Conservation (phyloP, 495 filamentous ascomycete species). For the Neurospora sublineolata region DNA sequence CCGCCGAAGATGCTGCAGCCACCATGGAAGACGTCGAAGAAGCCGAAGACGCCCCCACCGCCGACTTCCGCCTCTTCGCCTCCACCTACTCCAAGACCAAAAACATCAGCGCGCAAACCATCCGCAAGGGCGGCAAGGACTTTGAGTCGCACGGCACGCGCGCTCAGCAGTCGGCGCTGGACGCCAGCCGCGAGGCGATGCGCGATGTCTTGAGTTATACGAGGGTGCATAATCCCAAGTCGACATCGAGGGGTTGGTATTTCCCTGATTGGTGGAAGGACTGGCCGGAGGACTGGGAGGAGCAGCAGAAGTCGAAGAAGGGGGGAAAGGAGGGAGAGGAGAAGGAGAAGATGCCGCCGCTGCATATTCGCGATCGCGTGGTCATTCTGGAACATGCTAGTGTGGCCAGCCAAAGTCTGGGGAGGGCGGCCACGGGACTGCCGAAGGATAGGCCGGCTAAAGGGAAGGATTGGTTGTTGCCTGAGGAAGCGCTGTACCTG, state of each 20-base stretch:
- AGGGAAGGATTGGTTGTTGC: slow-evolving; percentile 66
- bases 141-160: slow-evolving; percentile 86
- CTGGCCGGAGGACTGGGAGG: slow-evolving; percentile 21
- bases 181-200: slow-evolving; percentile 79
- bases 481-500: slow-evolving; percentile 82
- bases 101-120: slow-evolving; percentile 30
- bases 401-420: slow-evolving; percentile 29
- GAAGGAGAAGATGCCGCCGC: slow-evolving; percentile 21
- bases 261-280: slow-evolving; percentile 37
- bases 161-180: slow-evolving; percentile 64
- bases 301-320: slow-evolving; percentile 9
- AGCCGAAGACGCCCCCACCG: slow-evolving; percentile 52
- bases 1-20: background rate
- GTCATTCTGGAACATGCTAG: slow-evolving; percentile 36
- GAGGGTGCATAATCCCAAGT: slow-evolving; percentile 42
- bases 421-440: slow-evolving; percentile 31
- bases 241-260: slow-evolving; percentile 44
- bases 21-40: slow-evolving; percentile 40
- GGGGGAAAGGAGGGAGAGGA: slow-evolving; percentile 3
- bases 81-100: slow-evolving; percentile 38
- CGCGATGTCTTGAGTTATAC: slow-evolving; percentile 69
- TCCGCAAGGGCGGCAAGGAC: slow-evolving; percentile 73
- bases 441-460: slow-evolving; percentile 33
- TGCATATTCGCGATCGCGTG: slow-evolving; percentile 34
- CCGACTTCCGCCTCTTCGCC: slow-evolving; percentile 74